Base-by-base conservation (phyloP, 1,284 basidiomycete genomes). In the Cryptococcus deneoformans region DNA sequence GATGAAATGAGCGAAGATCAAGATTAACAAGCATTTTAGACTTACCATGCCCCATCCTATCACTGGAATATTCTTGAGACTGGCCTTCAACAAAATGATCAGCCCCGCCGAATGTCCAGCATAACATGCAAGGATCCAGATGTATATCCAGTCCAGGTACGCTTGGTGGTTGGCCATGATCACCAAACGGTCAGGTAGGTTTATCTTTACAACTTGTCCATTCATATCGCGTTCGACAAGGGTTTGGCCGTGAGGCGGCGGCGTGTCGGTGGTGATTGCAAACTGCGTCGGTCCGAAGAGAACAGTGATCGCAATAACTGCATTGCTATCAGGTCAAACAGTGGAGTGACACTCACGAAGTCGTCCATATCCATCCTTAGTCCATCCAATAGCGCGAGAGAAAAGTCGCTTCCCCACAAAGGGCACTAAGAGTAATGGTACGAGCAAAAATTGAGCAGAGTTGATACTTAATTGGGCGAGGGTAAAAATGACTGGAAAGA, bases 31-130 rank as follows among this genome's bases (percentile, higher is more conserved):
- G 40, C 16, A 11, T 12, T 12, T 42, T 42, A 42, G 40, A 61
- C 70, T 61, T 44, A 70, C 70, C 86, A 77, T 70, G 75, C 92
- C 92, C 86, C 90, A 92, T 36, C 93, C 93, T 34, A 93, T 73
- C 50, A 96, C 74, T 8, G 94, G 93, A 2, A 94, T 75, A 85
- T 90, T 92, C 75, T 88, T 88, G 58, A 97, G 80, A 63, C 86
- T 89, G 67, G 87, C 87, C 81, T 97, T 97, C 59, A 97, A 81
- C 14, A 94, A 87, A 67, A 97, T 97, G 69, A 86, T 87, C 35
- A 97, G 82, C 57, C 91, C 84, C 16, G 61, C 51, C 0, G 74
- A 85, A 9, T 84, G 82, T 38, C 85, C 83, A 63, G 86, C 82
- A 69, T 89, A 90, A 70, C 91, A 92, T 1, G 85, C 83, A 49